phyloP scores from a whole-genome alignment of 164 flowering plant genomes.

The Umbilicus rupestris region DNA sequence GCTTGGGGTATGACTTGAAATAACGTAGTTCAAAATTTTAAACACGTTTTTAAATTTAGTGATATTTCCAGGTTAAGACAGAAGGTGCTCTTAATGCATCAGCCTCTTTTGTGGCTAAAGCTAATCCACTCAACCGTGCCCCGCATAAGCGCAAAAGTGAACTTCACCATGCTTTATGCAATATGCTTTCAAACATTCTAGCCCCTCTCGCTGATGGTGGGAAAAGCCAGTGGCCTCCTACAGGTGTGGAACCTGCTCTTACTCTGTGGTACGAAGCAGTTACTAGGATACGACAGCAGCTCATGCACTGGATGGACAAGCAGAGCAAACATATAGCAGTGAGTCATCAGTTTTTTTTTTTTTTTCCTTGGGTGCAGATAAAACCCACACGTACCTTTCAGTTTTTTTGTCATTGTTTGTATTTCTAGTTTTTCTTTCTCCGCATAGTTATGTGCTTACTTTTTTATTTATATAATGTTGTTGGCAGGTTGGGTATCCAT shows the following conservation, averaged over 20 bases:
- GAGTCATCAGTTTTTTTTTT: constrained; percentile 18
- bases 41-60: constrained; percentile 8
- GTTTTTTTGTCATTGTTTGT: not conserved
- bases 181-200: constrained; percentile 95
- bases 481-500: constrained; percentile 87
- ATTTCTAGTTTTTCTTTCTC: not conserved
- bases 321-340: constrained; percentile 96
- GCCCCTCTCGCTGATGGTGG: constrained; percentile 98
- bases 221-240: constrained; percentile 95
- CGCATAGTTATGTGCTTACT: not conserved
- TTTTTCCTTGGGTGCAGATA: not conserved
- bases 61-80: constrained; percentile 65
- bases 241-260: constrained; percentile 84
- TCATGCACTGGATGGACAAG: constrained; percentile 95
- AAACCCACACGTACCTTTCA: not conserved
- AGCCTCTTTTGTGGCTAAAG: constrained; percentile 97
- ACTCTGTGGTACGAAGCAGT: constrained; percentile 97
- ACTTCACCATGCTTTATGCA: constrained; percentile 93
- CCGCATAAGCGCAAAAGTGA: constrained; percentile 96
- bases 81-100: constrained; percentile 98
- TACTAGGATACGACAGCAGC: constrained; percentile 70
- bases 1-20: constrained; percentile 66
- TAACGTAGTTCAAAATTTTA: not conserved
- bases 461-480: constrained; percentile 4
- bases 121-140: constrained; percentile 88